Evolutionary conservation across 768 basidiomycete genomes (phyloP).

Genomic region (Sporobolomyces pararoseus): DNA sequence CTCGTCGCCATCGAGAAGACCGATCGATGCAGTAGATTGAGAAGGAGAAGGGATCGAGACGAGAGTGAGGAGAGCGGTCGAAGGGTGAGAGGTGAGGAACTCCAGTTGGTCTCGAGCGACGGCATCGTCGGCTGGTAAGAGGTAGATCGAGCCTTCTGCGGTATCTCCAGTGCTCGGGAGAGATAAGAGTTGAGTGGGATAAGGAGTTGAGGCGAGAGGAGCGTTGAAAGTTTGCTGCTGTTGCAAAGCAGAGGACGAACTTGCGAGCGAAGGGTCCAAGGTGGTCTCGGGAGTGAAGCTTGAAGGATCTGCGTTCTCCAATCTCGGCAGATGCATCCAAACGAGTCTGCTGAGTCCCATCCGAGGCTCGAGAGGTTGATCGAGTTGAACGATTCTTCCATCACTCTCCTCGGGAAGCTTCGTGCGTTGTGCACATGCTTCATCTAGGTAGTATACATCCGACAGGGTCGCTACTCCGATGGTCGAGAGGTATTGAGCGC

Average conservation of each 20-base stretch:
- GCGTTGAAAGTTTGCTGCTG: not conserved
- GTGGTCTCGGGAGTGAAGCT: not conserved
- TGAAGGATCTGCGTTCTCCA: not conserved
- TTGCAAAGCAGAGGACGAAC: not conserved
- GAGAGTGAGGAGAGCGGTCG: conserved; percentile 3
- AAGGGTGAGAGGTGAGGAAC: conserved; percentile 12
- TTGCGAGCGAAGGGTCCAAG: not conserved
- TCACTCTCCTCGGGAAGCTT: no score
- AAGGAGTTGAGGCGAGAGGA: not conserved
- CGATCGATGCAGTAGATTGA: not conserved
- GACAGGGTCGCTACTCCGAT: not conserved
- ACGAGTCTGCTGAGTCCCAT: conserved; percentile 1
- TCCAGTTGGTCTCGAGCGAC: conserved; percentile 8
- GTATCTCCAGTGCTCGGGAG: not conserved
- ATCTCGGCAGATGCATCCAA: conserved; percentile 1
- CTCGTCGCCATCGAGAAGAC: not conserved
- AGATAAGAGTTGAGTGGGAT: not conserved
- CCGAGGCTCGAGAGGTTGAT: not conserved
- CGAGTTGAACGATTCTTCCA: not conserved
- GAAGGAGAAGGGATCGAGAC: conserved; percentile 11
- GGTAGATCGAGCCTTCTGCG: conserved; percentile 14
- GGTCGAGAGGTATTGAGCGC: not conserved
- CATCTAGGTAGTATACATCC: conserved; percentile 18
- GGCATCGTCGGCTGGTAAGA: not conserved
- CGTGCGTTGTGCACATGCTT: no score